Evolutionary conservation across 2,329 filamentous ascomycete species (phyloP).

Genomic region (Fusarium sp.): DNA sequence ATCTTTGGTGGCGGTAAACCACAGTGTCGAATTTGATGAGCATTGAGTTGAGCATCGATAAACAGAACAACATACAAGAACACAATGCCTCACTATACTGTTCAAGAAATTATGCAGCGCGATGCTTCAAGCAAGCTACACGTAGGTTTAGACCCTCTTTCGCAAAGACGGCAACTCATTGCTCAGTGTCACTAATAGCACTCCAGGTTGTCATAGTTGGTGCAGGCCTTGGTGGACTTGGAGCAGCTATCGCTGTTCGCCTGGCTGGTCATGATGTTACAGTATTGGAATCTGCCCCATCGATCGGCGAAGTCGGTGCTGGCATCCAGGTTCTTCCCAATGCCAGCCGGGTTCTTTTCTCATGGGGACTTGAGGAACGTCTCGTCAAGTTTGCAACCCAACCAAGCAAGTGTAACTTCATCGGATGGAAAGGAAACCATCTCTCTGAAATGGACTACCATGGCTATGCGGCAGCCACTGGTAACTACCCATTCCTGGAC

Average conservation of each 20-base stretch:
- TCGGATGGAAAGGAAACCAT: conserved; percentile 42
- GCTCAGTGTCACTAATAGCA: neutral
- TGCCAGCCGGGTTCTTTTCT: conserved; percentile 35
- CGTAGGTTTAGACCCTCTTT: conserved; percentile 6
- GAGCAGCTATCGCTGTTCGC: conserved; percentile 39
- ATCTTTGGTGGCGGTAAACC: neutral
- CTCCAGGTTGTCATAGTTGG: conserved; percentile 38
- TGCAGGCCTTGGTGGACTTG: conserved; percentile 43
- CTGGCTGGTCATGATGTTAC: conserved; percentile 44
- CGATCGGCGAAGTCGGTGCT: conserved; percentile 44
- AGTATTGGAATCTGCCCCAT: conserved; percentile 38
- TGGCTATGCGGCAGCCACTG: conserved; percentile 32
- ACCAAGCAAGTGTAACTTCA: conserved; percentile 43
- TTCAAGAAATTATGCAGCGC: conserved; percentile 26
- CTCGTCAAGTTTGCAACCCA: conserved; percentile 34
- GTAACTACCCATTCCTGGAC: conserved; percentile 56
- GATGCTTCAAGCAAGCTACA: conserved; percentile 23
- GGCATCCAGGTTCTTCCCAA: conserved; percentile 45
- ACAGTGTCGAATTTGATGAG: neutral
- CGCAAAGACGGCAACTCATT: neutral
- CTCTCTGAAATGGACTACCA: conserved; percentile 42
- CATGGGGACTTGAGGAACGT: conserved; percentile 39
- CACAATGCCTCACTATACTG: conserved; percentile 1
- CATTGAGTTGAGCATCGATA: neutral
- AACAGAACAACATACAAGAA: neutral